Percentiles rank a stretch among this genome's conserved stretches.
Evolutionary conservation across 805 yeast species (phyloP).

Genomic region (Kazachstania africana): DNA sequence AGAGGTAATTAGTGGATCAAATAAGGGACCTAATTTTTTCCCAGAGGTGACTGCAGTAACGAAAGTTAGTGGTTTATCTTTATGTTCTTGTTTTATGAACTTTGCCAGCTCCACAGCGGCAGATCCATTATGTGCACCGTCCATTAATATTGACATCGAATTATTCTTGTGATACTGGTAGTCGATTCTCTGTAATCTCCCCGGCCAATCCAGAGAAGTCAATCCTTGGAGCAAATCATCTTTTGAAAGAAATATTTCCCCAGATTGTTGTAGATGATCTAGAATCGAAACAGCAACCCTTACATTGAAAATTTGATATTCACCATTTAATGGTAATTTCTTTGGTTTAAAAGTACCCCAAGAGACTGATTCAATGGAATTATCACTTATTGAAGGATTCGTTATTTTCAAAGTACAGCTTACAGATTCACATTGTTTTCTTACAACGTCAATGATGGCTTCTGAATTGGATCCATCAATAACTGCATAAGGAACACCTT

Average conservation of each 20-base stretch:
- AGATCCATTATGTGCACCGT: conserved; percentile 87
- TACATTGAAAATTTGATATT: conserved; percentile 60
- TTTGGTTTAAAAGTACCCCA: conserved; percentile 24
- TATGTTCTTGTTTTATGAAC: conserved; percentile 31
- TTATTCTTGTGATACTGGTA: conserved; percentile 15
- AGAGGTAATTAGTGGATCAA: conserved; percentile 36
- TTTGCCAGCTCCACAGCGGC: conserved; percentile 67
- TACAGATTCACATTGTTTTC: conserved; percentile 24
- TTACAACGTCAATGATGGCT: conserved; percentile 39
- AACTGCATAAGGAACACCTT: conserved; percentile 43
- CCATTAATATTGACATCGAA: conserved; percentile 37
- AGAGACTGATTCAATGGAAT: conserved; percentile 15
- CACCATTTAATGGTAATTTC: conserved; percentile 52
- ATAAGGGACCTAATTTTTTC: conserved; percentile 42
- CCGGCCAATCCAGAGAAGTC: conserved; percentile 62
- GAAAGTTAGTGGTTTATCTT: conserved; percentile 31
- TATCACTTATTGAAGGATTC: conserved; percentile 5
- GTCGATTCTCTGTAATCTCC: conserved; percentile 53
- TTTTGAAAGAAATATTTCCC: conserved; percentile 21
- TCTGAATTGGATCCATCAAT: conserved; percentile 57
- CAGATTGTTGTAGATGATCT: conserved; percentile 24
- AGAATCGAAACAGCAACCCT: conserved; percentile 53
- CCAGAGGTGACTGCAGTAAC: conserved; percentile 70
- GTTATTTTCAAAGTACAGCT: conserved; percentile 23
- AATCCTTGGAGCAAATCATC: conserved; percentile 41